phyloP scores from a whole-genome alignment of 805 yeast species.

The Cyberlindnera xishuangbannaensis region DNA sequence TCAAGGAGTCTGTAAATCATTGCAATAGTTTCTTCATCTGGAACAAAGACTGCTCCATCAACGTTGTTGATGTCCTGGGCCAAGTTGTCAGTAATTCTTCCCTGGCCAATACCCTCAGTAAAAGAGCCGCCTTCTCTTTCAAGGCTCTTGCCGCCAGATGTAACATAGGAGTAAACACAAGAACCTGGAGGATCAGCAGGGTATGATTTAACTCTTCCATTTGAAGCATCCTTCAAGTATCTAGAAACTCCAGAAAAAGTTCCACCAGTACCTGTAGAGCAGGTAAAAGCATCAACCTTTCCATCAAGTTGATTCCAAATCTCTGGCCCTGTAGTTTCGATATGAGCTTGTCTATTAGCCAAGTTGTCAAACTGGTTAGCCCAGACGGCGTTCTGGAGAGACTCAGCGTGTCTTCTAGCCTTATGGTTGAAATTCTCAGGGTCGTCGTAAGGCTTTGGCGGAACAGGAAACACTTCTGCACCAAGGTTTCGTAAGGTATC shows the following conservation, averaged over 20 bases:
- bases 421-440: constrained; percentile 85
- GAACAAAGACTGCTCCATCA: constrained; percentile 75
- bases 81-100: constrained; percentile 82
- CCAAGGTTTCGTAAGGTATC: constrained; percentile 71
- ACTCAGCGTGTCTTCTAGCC: constrained; percentile 79
- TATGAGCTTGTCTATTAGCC: constrained; percentile 87
- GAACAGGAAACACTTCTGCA: constrained; percentile 84
- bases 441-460: constrained; percentile 76
- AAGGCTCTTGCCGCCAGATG: constrained; percentile 58
- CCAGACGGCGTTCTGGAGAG: constrained; percentile 77
- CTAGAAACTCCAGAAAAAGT: constrained; percentile 84
- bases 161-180: constrained; percentile 72
- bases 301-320: constrained; percentile 83
- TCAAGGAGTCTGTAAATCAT: constrained; percentile 82
- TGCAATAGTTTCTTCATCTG: constrained; percentile 74
- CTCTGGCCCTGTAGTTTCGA: constrained; percentile 89
- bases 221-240: constrained; percentile 63
- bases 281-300: constrained; percentile 76
- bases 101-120: constrained; percentile 97
- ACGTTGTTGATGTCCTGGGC: constrained; percentile 62
- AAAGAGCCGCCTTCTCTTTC: constrained; percentile 79
- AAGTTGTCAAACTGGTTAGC: constrained; percentile 86
- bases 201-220: constrained; percentile 54
- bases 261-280: constrained; percentile 92
- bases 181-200: constrained; percentile 96